Conservation (phyloP, 495 filamentous ascomycete genomes). For the Xylaria longipes region DNA sequence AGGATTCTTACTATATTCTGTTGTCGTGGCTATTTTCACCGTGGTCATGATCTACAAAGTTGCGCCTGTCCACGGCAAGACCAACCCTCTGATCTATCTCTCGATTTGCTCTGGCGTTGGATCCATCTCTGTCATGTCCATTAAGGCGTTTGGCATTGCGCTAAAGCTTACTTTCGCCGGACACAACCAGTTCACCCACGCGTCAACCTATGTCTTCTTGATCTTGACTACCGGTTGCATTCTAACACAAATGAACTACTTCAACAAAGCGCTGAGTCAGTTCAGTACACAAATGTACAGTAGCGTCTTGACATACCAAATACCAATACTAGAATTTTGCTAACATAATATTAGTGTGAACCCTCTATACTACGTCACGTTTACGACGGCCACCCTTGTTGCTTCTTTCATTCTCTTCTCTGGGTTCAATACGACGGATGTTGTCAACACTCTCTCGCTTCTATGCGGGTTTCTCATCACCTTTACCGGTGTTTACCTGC, state of each 20-base stretch:
- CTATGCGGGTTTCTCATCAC: slow-evolving; percentile 95
- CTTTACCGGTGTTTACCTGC: slow-evolving; percentile 94
- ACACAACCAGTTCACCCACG: slow-evolving; percentile 91
- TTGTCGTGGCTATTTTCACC: slow-evolving; percentile 78
- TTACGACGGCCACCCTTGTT: slow-evolving; percentile 92
- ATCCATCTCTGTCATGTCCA: slow-evolving; percentile 96
- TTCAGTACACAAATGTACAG: slow-evolving; percentile 96
- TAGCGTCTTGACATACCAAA: background rate
- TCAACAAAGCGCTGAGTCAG: slow-evolving; percentile 97
- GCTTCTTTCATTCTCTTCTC: slow-evolving; percentile 97
- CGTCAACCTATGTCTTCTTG: slow-evolving; percentile 95
- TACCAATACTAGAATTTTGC: slow-evolving; percentile 20
- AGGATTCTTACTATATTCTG: slow-evolving; percentile 90
- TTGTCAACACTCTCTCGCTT: slow-evolving; percentile 91
- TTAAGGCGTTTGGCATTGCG: slow-evolving; percentile 97
- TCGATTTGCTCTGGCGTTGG: slow-evolving; percentile 97
- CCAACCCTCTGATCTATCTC: slow-evolving; percentile 93
- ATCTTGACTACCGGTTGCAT: slow-evolving; percentile 94
- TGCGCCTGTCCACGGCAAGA: slow-evolving; percentile 85
- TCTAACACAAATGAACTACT: slow-evolving; percentile 99
- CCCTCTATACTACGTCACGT: slow-evolving; percentile 99
- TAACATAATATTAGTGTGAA: slow-evolving; percentile 76
- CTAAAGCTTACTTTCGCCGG: slow-evolving; percentile 90
- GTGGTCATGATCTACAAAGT: slow-evolving; percentile 95
- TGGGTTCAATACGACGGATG: slow-evolving; percentile 95